Conservation (phyloP, 129 eudicot genomes). For the Mikania micrantha region DNA sequence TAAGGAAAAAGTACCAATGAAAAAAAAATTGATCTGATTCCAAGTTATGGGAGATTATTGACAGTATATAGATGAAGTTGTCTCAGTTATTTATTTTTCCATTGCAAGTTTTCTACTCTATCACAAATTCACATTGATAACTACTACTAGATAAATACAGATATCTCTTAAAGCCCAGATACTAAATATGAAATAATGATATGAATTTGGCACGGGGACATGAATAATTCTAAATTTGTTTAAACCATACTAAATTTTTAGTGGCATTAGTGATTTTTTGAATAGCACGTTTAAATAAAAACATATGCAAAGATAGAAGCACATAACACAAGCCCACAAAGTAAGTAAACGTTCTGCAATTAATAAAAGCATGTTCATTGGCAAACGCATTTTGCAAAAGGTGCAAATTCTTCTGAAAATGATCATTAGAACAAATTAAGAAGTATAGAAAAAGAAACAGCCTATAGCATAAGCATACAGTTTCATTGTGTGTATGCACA, state of each 20-base stretch:
- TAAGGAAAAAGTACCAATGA: too few species aligned
- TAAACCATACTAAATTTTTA: neutral
- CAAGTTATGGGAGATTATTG: too few species aligned
- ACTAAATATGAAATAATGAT: neutral
- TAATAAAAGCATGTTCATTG: neutral
- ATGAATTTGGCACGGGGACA: neutral
- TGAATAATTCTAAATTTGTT: neutral
- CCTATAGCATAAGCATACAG: neutral
- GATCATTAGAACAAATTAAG: neutral
- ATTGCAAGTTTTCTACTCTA: neutral
- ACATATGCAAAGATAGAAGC: neutral
- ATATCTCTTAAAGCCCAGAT: too few species aligned
- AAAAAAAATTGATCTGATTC: constrained; percentile 8
- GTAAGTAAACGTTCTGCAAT: too few species aligned
- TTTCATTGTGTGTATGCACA: neutral
- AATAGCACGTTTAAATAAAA: neutral
- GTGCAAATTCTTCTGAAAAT: neutral
- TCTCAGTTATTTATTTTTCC: neutral
- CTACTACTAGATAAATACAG: too few species aligned
- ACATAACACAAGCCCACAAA: neutral
- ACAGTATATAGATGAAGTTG: too few species aligned
- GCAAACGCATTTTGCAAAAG: neutral
- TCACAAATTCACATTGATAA: too few species aligned
- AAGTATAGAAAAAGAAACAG: neutral
- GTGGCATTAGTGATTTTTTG: neutral